These are phyloP conservation scores for Theileria orientalis DNA, from an alignment of 169 alveolate genomes.

Conservation along the genomic window DNA sequence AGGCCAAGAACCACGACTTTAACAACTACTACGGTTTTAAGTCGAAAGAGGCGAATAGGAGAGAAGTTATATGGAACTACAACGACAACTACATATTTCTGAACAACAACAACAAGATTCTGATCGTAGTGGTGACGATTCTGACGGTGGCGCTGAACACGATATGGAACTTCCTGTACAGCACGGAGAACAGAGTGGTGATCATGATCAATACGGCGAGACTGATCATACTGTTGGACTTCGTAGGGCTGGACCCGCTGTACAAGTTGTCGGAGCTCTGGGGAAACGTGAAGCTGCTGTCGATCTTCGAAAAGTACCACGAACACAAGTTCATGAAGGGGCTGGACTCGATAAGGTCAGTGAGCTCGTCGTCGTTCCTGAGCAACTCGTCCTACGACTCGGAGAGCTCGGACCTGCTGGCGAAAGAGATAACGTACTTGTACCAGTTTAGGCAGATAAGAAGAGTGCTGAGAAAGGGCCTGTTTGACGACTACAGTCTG, in stretches of 20 bases:
- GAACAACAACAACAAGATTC: conserved; percentile 7
- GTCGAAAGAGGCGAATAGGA: not conserved
- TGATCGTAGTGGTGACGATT: conserved; percentile 6
- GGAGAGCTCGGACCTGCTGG: conserved; percentile 57
- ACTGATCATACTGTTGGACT: conserved; percentile 28
- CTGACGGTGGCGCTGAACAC: conserved; percentile 1
- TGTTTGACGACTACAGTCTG: conserved; percentile 50
- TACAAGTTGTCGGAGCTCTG: conserved; percentile 52
- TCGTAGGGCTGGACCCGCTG: conserved; percentile 61
- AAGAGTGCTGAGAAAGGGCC: conserved; percentile 42
- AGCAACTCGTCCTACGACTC: conserved; percentile 42
- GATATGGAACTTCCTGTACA: conserved; percentile 9
- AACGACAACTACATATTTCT: conserved; percentile 46
- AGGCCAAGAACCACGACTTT: conserved; percentile 9
- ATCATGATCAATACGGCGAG: not conserved
- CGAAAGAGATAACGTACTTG: conserved; percentile 35
- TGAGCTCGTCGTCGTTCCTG: conserved; percentile 31
- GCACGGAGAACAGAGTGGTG: conserved; percentile 1
- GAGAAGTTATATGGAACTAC: conserved; percentile 55
- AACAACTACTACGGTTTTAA: not conserved
- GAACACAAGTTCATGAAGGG: conserved; percentile 46
- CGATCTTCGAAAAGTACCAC: conserved; percentile 56
- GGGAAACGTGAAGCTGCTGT: conserved; percentile 65
- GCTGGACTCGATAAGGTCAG: conserved; percentile 40
- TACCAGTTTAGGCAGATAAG: conserved; percentile 44